These are phyloP conservation scores for Cytospora paraplurivora DNA, from an alignment of 2,329 filamentous ascomycete genomes.

Conservation along the genomic window DNA sequence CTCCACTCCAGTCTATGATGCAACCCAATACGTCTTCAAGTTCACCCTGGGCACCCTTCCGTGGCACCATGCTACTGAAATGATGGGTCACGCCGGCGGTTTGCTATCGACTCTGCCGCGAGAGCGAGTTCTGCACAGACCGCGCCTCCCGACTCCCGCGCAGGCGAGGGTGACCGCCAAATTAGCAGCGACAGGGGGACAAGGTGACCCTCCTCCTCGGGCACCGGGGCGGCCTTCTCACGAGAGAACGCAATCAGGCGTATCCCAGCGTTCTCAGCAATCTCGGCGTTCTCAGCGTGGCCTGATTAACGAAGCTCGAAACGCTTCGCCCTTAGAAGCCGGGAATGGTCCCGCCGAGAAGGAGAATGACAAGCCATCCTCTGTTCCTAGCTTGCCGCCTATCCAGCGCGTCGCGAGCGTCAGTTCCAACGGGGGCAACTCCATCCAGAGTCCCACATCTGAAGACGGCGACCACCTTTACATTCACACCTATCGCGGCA, in stretches of 20 bases:
- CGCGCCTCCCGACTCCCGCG: constrained; percentile 70
- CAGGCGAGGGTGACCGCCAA: constrained; percentile 61
- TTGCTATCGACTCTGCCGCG: constrained; percentile 56
- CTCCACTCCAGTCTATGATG: constrained; percentile 56
- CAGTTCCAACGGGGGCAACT: constrained; percentile 23
- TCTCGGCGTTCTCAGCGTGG: constrained; percentile 37
- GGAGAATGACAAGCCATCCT: constrained; percentile 23
- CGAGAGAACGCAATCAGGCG: constrained; percentile 52
- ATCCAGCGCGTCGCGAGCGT: constrained; percentile 30
- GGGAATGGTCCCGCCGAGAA: constrained; percentile 29
- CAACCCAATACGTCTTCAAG: constrained; percentile 68
- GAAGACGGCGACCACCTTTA: constrained; percentile 8
- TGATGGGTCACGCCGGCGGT: constrained; percentile 43
- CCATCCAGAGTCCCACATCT: constrained; percentile 25
- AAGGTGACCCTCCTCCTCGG: constrained; percentile 42
- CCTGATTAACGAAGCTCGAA: constrained; percentile 53
- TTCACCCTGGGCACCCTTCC: constrained; percentile 63
- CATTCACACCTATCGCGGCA: constrained; percentile 4
- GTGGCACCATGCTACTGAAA: constrained; percentile 32
- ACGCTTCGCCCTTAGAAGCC: constrained; percentile 44
- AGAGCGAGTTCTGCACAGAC: constrained; percentile 66
- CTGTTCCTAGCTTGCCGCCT: constrained; percentile 30
- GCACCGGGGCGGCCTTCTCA: constrained; percentile 44
- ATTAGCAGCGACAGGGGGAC: constrained; percentile 31
- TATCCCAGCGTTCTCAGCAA: constrained; percentile 34